A percentile compares a stretch with the other conserved stretches of the same genome.
Evolutionary conservation across 2,329 filamentous ascomycete genomes (phyloP).

Genomic region (Lasiodiplodia theobromae): DNA sequence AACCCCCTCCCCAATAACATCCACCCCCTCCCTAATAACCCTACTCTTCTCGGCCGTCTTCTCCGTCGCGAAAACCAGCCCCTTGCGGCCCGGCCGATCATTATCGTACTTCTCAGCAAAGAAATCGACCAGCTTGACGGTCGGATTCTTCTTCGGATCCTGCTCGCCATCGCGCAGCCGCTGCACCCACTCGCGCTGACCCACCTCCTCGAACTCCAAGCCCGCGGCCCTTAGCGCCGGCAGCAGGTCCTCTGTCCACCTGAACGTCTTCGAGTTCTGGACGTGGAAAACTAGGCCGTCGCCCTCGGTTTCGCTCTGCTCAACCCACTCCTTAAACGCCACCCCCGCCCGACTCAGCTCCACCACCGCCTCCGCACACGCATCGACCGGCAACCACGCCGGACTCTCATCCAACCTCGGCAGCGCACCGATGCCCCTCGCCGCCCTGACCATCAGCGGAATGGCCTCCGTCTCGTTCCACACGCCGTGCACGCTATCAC

Average conservation of each 20-base stretch:
- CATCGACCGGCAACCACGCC: slow-evolving; percentile 51
- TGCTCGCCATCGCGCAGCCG: slow-evolving; percentile 50
- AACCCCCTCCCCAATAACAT: slow-evolving; percentile 26
- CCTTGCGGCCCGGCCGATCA: slow-evolving; percentile 41
- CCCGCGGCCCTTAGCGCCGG: slow-evolving; percentile 57
- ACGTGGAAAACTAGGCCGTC: slow-evolving; percentile 53
- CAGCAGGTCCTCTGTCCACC: slow-evolving; percentile 62
- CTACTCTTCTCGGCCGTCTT: slow-evolving; percentile 16
- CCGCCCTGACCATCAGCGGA: slow-evolving; percentile 58
- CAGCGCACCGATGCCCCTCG: slow-evolving; percentile 54
- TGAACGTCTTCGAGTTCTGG: slow-evolving; percentile 57
- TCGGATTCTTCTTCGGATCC: slow-evolving; percentile 54
- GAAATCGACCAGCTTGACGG: slow-evolving; percentile 62
- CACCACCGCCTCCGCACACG: slow-evolving; percentile 51
- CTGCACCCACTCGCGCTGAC: slow-evolving; percentile 32
- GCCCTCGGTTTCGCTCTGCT: not conserved
- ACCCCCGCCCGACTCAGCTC: slow-evolving; percentile 40
- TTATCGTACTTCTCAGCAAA: slow-evolving; percentile 60
- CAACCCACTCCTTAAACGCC: slow-evolving; percentile 3
- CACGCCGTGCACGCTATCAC: slow-evolving; percentile 53
- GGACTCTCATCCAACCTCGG: slow-evolving; percentile 52
- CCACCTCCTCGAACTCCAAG: slow-evolving; percentile 38
- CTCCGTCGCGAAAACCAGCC: slow-evolving; percentile 37
- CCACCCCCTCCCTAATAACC: slow-evolving; percentile 25
- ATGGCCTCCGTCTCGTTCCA: slow-evolving; percentile 61